Conservation (phyloP, 768 basidiomycete genomes). For the Leccinum subgranulosum region DNA sequence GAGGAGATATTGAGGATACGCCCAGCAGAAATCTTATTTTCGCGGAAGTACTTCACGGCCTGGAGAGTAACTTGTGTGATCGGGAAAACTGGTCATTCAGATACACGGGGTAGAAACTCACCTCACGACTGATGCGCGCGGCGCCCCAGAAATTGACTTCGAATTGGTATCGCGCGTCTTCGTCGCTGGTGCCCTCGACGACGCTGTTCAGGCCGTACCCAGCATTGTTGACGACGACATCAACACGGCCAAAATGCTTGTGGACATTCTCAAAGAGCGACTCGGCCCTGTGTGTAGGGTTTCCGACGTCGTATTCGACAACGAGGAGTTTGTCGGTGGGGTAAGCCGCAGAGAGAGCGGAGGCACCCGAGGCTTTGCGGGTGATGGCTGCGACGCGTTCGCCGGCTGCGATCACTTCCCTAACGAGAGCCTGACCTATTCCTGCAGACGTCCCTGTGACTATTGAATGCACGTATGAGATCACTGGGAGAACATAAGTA, state of each 20-base stretch:
- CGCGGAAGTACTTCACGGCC: slow-evolving; percentile 31
- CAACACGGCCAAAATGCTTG: slow-evolving; percentile 29
- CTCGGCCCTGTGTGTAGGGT: slow-evolving; percentile 11
- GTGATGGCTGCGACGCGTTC: slow-evolving; percentile 30
- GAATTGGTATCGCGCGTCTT: slow-evolving; percentile 26
- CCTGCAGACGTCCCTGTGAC: slow-evolving; percentile 43
- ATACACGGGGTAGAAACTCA: not conserved
- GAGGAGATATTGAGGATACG: slow-evolving; percentile 24
- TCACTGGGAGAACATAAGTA: not conserved
- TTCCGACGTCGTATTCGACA: slow-evolving; percentile 31
- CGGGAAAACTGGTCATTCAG: not conserved
- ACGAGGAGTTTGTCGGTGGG: slow-evolving; percentile 24
- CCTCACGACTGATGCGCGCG: slow-evolving; percentile 24
- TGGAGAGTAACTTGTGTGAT: not conserved
- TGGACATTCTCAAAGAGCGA: slow-evolving; percentile 22
- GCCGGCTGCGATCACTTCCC: slow-evolving; percentile 23
- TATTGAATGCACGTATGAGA: slow-evolving; percentile 7
- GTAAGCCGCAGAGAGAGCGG: slow-evolving; percentile 13
- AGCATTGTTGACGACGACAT: slow-evolving; percentile 36
- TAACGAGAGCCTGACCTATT: slow-evolving; percentile 34
- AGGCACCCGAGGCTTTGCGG: slow-evolving; percentile 22
- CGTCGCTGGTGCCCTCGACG: slow-evolving; percentile 25
- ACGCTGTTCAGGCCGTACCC: slow-evolving; percentile 23
- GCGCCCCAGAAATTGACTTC: slow-evolving; percentile 35
- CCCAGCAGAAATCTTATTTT: slow-evolving; percentile 23